Conservation (phyloP, 805 yeast genomes). For the Candida manassasensis region DNA sequence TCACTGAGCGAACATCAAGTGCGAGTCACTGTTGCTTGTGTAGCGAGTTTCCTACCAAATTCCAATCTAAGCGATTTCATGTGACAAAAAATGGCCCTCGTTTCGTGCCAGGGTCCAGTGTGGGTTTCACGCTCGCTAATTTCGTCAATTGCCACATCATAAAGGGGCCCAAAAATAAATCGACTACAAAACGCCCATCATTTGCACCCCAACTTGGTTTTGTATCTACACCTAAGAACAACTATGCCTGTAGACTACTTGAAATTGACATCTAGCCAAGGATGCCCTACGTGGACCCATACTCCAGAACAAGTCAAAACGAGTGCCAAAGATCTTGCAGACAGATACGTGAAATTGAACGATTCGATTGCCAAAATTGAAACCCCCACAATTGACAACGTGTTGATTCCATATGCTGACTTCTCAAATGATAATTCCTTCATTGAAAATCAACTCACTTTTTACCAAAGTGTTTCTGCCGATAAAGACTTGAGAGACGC, state of each 20-base stretch:
- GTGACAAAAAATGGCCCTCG: too few relatives aligned
- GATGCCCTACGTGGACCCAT: slow-evolving; percentile 52
- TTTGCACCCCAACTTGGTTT: too few relatives aligned
- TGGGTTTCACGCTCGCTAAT: not conserved
- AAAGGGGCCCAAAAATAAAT: not conserved
- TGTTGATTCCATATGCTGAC: slow-evolving; percentile 49
- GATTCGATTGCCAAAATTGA: slow-evolving; percentile 48
- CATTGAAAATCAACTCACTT: slow-evolving; percentile 49
- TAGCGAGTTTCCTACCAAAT: too few relatives aligned
- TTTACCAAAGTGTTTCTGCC: slow-evolving; percentile 69
- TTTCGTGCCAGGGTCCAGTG: not conserved
- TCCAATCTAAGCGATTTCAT: too few relatives aligned
- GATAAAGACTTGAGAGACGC: slow-evolving; percentile 67
- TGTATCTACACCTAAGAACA: not conserved
- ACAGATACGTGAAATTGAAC: slow-evolving; percentile 40
- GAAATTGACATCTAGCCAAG: slow-evolving; percentile 6
- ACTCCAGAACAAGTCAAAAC: slow-evolving; percentile 46
- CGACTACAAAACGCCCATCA: not conserved
- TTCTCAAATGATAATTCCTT: slow-evolving; percentile 47
- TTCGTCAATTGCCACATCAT: not conserved
- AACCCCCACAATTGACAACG: slow-evolving; percentile 51
- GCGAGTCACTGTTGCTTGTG: not conserved
- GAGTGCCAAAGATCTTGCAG: slow-evolving; percentile 42
- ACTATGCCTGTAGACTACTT: slow-evolving; percentile 13
- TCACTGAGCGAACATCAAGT: not conserved